Evolutionary conservation across 2,329 filamentous ascomycete species (phyloP), one percentile per base, ranked within the genome.

Genomic region (Scedosporium aurantiacum): DNA sequence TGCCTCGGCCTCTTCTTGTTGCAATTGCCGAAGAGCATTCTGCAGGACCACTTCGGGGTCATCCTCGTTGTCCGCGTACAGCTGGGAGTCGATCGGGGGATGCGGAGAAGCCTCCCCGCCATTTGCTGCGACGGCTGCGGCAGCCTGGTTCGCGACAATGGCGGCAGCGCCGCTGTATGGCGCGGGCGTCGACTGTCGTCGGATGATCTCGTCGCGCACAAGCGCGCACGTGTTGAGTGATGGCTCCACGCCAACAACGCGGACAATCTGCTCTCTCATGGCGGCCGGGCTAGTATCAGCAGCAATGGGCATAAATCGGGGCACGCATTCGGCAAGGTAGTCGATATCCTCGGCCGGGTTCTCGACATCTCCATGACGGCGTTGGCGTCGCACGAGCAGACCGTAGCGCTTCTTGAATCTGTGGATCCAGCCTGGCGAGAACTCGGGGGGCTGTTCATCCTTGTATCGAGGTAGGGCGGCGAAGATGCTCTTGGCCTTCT

Each of bases 371-470:
- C 77, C 77, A 65, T 79, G 78, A 0, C 81, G 78, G 21, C 82
- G 78, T 66, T 84, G 81, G 59, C 82, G 79, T 41, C 82, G 70
- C 56, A 84, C 78, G 18, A 85, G 73, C 16, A 85, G 74, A 0
- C 82, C 82, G 63, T 85, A 85, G 10, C 82, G 78, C 69, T 84
- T 85, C 72, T 85, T 85, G 73, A 85, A 85, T 41, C 82, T 78
- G 66, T 85, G 82, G 62, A 85, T 85, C 82, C 82, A 85, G 47
- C 82, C 82, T 0, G 82, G 82, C 0, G 82, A 84, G 69, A 85
- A 85, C 69, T 85, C 82, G 56, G 82, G 82, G 1, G 82, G 74
- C n/a, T 72, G 71, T 68, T 85, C 81, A 65, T 82, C 82, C 68
- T 82, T 83, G 70, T 85, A 85, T 18, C 82, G 80, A 16, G 82